Base-by-base conservation (phyloP, 2,329 filamentous ascomycete species). In the Aspergillus piperis region DNA sequence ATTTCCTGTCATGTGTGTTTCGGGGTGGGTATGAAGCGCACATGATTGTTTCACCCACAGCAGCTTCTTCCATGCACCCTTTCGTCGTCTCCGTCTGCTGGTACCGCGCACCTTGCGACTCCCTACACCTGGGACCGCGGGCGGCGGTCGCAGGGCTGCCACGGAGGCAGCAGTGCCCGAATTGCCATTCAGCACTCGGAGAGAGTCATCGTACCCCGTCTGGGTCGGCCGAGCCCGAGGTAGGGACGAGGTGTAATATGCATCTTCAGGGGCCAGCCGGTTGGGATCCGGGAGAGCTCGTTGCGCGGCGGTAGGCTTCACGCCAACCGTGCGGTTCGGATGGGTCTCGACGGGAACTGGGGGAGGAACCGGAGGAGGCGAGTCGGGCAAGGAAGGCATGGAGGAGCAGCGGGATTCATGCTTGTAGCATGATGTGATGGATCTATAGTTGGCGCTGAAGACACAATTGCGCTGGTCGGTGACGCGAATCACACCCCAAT, bases 31-130 rank as follows among this genome's bases (percentile, higher is more conserved):
- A 30, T 27, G 47, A 42, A 52, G 78, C 87, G 65, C 80, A 93
- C 90, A 96, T 36, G 90, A 91, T 75, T 98, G 95, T 78, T 96
- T 96, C 72, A 99, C 93, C 95, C 95, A 99, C 58, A 99, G 84
- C 66, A 99, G 79, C 81, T 98, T 98, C 83, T 96, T 96, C 91
- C 94, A 98, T 10, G 86, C 86, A 54, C 87, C 86, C 71, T 88
- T 91, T 65, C 88, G 83, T 69, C 87, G 83, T 50, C 90, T 83
- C 66, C 88, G 90, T 52, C 86, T 81, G 66, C 86, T 90, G 17
- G 87, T 82, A 44, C 84, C 84, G 58, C 84, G 79, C 49, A 81
- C 71, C 66, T 77, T 74, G 50, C 70, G 69, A 54, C 67, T 67
- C 21, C 74, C 73, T 27, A 69, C 66, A n/a, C 73, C 73, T 21